Evolutionary conservation across 176 grass and related monocot genomes (phyloP), one percentile per base, ranked within the genome.

Genomic region (Zoysia japonica): DNA sequence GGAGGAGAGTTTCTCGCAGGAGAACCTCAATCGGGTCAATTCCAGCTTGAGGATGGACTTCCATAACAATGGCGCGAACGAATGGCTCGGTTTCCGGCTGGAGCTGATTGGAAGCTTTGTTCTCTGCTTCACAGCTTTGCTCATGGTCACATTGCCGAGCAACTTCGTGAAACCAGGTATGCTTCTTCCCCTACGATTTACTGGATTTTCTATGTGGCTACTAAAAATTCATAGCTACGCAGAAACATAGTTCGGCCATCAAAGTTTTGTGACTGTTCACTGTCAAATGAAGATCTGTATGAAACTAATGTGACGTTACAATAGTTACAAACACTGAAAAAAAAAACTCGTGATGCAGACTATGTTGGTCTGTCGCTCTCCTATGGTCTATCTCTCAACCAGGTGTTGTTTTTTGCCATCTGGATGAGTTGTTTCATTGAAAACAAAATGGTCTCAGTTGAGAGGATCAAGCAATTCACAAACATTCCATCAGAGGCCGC

Each of bases 21-120:
- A 99, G 78, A 99, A 99, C 75, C 36, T 99, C 16, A 79, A 84
- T 7, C 77, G 96, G 51, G 92, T 99, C 16, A 92, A 99, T 78
- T 92, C 96, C 6, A 99, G 96, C 85, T 61, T 99, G 72, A 87
- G 88, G 56, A 95, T 99, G 96, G 96, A 95, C 79, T 99, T 99
- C 74, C 90, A 99, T 84, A 99, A 89, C 86, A 99, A 99, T 69
- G 96, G 92, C 16, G 90, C 96, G 2, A 99, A 95, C 10, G 96
- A 99, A 72, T 99, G 96, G 96, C 90, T 99, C 3, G 96, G 96
- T 9, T 89, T 99, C 53, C 88, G 96, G 15, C 56, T 95, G 12
- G 96, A 99, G 88, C 81, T 99, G 51, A 66, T 93, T 28, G 96
- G 96, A 47, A 88, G 86, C 83, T 89, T 93, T 28, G 90, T 99